These are phyloP conservation scores for Pestalotiopsis sp. DNA, from an alignment of 2,329 filamentous ascomycete genomes.

Conservation along the genomic window DNA sequence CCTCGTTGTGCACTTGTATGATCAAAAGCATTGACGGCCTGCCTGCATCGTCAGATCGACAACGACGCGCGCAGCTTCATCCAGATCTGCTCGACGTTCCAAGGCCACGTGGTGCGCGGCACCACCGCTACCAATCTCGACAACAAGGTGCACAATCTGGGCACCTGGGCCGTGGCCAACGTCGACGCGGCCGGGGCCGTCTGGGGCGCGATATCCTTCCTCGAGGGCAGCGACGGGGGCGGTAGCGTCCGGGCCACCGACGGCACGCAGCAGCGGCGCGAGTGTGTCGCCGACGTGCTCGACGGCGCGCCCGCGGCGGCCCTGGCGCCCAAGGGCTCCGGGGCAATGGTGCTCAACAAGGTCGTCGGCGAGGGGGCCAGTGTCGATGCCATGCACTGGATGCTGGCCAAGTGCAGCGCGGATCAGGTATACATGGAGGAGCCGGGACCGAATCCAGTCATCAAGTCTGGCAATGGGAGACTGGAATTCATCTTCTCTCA, in stretches of 20 bases:
- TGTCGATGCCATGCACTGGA: constrained; percentile 19
- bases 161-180: constrained; percentile 26
- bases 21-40: background rate
- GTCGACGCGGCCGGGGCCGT: constrained; percentile 20
- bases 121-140: constrained; percentile 23
- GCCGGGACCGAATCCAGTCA: constrained; percentile 21
- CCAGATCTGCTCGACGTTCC: constrained; percentile 26
- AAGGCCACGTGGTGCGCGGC: constrained; percentile 29
- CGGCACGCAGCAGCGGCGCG: constrained; percentile 16
- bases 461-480: constrained; percentile 24
- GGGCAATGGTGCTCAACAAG: constrained; percentile 25
- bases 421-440: constrained; percentile 21
- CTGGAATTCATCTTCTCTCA: constrained; percentile 21
- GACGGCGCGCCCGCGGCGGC: constrained; percentile 18
- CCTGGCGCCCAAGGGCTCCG: constrained; percentile 22
- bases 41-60: constrained; percentile 18
- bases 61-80: constrained; percentile 24
- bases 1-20: too few relatives aligned
- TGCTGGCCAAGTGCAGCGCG: constrained; percentile 20
- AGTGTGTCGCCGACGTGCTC: constrained; percentile 22
- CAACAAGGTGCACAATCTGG: constrained; percentile 23
- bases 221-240: constrained; percentile 26
- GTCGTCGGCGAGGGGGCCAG: constrained; percentile 22
- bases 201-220: constrained; percentile 25
- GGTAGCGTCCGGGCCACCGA: constrained; percentile 21